Evolutionary conservation across 1,139 yeast species (phyloP), one percentile per base, ranked within the genome.

Genomic region (Saccharomyces pastorianus): DNA sequence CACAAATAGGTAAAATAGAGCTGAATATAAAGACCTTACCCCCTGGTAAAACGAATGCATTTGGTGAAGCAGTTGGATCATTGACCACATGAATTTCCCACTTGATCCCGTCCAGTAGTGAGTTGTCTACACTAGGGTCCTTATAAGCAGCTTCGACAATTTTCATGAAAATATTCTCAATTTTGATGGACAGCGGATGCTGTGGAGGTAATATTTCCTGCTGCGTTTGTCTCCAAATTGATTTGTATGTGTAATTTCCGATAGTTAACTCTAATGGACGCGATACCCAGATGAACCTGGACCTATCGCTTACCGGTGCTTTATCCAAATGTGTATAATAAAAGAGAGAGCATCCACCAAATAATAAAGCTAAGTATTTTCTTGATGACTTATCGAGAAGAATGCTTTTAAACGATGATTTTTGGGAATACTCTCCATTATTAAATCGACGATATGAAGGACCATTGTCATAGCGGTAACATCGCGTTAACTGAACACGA

Each of bases 1-100:
- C 73, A 67, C 96, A 86, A 38, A 93, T 81, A 1, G 89, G 87
- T 53, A 93, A 70, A 52, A 95, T 88, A 20, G 88, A 82, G 51
- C 85, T 78, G 64, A 88, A 88, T 20, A 93, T 89, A 71, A 93
- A 93, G 48, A 95, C 96, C 70, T 91, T 91, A 11, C 99, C 99
- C 56, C 95, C 93, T 25, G 98, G 98, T 52, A 93, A 75, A 28
- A 93, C 96, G 71, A 95, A 93, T 1, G 99, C 99, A 71, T 93
- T 93, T 1, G 99, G 98, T 3, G 96, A 88, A 17, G 76, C 73
- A 9, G 68, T 71, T 6, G 85, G 83, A 62, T 85, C 88, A 59
- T 84, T 78, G 48, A 93, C 82, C 28, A 95, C 88, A 69, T 89
- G 90, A 42, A 93, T 82, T 60, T 81, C 75, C 99, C 99, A 93